phyloP scores from a whole-genome alignment of 345 rosid species.

The Camelina laxa region DNA sequence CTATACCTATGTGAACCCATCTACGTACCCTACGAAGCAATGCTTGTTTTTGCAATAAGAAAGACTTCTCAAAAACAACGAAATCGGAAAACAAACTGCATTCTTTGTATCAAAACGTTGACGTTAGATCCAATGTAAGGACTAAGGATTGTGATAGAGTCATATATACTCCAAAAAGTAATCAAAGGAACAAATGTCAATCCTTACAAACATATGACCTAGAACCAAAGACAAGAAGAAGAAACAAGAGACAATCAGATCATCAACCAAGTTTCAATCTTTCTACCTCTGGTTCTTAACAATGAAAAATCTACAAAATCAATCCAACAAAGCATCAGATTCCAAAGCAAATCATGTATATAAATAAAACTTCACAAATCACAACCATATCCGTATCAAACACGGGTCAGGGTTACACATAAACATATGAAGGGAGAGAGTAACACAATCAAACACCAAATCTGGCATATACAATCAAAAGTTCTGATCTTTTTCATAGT shows the following conservation, averaged over 20 bases:
- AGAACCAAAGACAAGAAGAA: not conserved
- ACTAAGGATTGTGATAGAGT: not conserved
- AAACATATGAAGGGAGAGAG: not conserved
- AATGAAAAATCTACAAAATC: conserved; percentile 13
- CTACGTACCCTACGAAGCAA: not conserved
- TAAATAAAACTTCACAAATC: conserved; percentile 25
- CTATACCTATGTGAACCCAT: not conserved
- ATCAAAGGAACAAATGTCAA: not conserved
- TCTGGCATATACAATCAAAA: conserved; percentile 38
- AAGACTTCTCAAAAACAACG: conserved; percentile 12
- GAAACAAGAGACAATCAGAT: not conserved
- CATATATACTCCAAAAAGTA: not conserved
- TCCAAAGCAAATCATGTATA: conserved; percentile 18
- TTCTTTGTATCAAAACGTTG: not conserved
- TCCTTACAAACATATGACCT: not conserved
- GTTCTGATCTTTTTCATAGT: conserved; percentile 1
- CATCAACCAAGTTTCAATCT: not conserved
- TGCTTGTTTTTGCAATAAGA: not conserved
- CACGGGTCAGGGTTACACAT: not conserved
- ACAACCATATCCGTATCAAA: not conserved
- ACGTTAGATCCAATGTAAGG: not conserved
- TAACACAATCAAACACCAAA: conserved; percentile 17
- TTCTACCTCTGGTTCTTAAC: not conserved
- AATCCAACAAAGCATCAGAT: not conserved
- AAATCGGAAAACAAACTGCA: not conserved